These are phyloP conservation scores for Tolypocladium tundrense DNA, from an alignment of 2,329 filamentous ascomycete genomes.

Conservation along the genomic window DNA sequence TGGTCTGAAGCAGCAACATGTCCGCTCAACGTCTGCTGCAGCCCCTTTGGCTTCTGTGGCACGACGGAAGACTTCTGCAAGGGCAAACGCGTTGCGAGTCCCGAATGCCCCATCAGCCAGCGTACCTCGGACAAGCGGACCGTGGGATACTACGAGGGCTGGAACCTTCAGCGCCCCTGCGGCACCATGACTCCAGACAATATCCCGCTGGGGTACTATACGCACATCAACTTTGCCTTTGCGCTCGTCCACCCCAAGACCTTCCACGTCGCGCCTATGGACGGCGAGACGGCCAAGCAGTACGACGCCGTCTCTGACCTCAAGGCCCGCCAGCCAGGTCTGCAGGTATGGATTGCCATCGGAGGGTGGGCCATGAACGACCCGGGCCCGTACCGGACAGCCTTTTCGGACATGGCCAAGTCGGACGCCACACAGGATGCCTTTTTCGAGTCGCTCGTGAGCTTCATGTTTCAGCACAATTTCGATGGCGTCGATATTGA, in stretches of 20 bases:
- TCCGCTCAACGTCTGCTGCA: conserved; percentile 27
- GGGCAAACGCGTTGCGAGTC: not conserved
- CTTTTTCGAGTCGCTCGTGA: conserved; percentile 7
- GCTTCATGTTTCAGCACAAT: not conserved
- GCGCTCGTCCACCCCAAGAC: conserved; percentile 20
- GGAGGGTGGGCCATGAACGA: conserved; percentile 18
- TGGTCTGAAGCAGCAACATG: conserved; percentile 15
- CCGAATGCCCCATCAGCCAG: not conserved
- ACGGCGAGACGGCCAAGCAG: conserved; percentile 3
- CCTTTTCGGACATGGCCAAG: conserved; percentile 21
- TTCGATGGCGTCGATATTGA: not conserved
- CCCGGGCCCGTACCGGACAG: conserved; percentile 11
- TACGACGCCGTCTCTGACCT: not conserved
- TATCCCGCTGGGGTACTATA: conserved; percentile 14
- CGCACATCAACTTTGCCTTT: conserved; percentile 25
- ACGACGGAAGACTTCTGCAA: not conserved
- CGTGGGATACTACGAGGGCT: conserved; percentile 24
- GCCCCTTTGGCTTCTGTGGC: not conserved
- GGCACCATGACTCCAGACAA: conserved; percentile 12
- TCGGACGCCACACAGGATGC: conserved; percentile 1
- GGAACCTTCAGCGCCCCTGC: conserved; percentile 12
- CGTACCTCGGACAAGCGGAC: conserved; percentile 9
- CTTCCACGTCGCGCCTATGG: conserved; percentile 7
- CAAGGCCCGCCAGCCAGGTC: not conserved
- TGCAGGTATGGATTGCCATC: conserved; percentile 1